phyloP scores from a whole-genome alignment of 169 alveolate genomes.

The Eimeria maxima region DNA sequence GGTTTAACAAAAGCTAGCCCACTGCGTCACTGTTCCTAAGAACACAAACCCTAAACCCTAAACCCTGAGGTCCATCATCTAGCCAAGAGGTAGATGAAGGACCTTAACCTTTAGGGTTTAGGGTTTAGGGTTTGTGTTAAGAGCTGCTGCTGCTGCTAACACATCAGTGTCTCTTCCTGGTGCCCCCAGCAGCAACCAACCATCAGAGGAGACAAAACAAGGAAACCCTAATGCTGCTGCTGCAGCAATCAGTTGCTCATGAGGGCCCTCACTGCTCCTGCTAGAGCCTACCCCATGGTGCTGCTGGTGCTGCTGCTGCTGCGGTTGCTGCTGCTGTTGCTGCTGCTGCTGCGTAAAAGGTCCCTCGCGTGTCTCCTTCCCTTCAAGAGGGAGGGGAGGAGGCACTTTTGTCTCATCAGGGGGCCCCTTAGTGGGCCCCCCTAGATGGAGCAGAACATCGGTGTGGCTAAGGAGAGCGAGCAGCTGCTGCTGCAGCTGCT shows the following conservation, averaged over 20 bases:
- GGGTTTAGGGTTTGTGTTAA: too few species aligned
- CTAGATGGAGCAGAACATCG: background rate
- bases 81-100: too few species aligned
- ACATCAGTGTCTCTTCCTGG: background rate
- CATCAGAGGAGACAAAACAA: slow-evolving; percentile 23
- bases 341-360: background rate
- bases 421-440: too few species aligned
- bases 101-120: too few species aligned
- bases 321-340: too few species aligned
- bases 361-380: background rate
- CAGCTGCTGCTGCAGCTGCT: background rate
- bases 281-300: too few species aligned
- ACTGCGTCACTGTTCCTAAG: too few species aligned
- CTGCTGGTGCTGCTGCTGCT: too few species aligned
- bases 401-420: too few species aligned
- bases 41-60: too few species aligned
- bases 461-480: background rate
- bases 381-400: background rate
- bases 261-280: background rate
- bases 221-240: background rate
- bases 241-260: slow-evolving; percentile 23
- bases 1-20: too few species aligned
- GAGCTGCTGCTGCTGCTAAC: slow-evolving; percentile 20
- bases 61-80: too few species aligned
- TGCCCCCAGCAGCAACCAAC: slow-evolving; percentile 40